These are phyloP conservation scores for Lophium mytilinum DNA, from an alignment of 495 filamentous ascomycete genomes.

Conservation along the genomic window DNA sequence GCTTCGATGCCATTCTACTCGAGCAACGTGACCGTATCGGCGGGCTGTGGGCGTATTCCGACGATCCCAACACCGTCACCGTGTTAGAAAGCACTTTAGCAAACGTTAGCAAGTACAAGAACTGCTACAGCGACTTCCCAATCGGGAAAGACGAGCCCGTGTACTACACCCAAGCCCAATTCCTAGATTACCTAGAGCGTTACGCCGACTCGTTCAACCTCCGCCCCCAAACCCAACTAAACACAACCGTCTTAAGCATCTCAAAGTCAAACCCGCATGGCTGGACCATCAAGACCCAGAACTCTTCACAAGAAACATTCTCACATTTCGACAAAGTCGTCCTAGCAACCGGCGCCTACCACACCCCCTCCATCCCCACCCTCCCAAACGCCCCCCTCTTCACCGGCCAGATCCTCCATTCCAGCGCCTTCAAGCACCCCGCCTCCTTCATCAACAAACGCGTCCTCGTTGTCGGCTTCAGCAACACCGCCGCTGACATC, in stretches of 20 bases:
- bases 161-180: not conserved
- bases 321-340: not conserved
- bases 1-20: slow-evolving; percentile 2
- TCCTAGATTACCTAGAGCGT: not conserved
- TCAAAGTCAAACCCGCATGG: not conserved
- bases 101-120: slow-evolving; percentile 8
- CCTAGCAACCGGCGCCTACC: not conserved
- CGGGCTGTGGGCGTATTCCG: slow-evolving; percentile 5
- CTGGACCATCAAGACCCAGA: not conserved
- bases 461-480: not conserved
- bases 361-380: not conserved
- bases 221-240: not conserved
- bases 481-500: not conserved
- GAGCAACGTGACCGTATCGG: slow-evolving; percentile 2
- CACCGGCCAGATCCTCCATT: not conserved
- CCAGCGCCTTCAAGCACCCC: not conserved
- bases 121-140: slow-evolving; percentile 4
- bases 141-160: not conserved
- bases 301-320: not conserved
- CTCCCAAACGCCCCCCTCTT: not conserved
- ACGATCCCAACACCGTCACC: not conserved
- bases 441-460: not conserved
- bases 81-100: not conserved
- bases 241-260: not conserved
- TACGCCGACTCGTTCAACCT: not conserved